A percentile compares a stretch with the other conserved stretches of the same genome.
phyloP scores from a whole-genome alignment of 345 rosid genomes.

The Brassica incana region DNA sequence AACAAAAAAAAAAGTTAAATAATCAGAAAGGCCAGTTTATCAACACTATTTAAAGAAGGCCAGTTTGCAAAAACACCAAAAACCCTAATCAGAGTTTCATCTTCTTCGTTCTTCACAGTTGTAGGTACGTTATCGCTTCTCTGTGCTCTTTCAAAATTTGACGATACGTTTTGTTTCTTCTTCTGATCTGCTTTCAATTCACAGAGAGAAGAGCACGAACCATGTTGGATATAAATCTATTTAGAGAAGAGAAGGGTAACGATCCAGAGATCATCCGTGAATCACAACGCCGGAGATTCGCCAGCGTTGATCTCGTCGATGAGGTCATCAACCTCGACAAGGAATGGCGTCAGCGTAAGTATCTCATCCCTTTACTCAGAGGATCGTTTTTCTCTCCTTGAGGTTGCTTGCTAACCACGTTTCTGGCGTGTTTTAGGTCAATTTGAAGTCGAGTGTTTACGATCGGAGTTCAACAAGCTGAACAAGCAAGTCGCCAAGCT shows the following conservation, averaged over 20 bases:
- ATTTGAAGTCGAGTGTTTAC: constrained; percentile 60
- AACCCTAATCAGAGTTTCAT: no score
- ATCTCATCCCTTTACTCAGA: not conserved
- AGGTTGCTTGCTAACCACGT: constrained; percentile 7
- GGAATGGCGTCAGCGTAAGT: constrained; percentile 74
- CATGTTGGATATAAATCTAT: constrained; percentile 84
- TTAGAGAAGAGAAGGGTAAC: constrained; percentile 70
- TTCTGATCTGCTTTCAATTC: not conserved
- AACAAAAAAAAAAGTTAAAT: no score
- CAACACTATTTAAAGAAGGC: no score
- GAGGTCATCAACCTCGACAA: constrained; percentile 72
- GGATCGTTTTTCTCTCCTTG: not conserved
- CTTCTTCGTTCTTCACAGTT: no score
- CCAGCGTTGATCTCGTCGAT: constrained; percentile 61
- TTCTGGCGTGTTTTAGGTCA: constrained; percentile 50
- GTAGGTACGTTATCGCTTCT: no score
- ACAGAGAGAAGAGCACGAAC: not conserved
- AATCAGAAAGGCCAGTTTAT: no score
- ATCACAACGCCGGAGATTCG: constrained; percentile 75
- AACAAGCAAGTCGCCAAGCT: constrained; percentile 73
- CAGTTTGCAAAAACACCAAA: no score
- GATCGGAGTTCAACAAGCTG: constrained; percentile 69
- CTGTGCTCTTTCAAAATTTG: no score
- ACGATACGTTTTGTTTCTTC: not conserved
- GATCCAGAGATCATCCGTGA: constrained; percentile 75